These are phyloP conservation scores for Brassica juncea DNA, from an alignment of 345 rosid species.

Conservation along the genomic window DNA sequence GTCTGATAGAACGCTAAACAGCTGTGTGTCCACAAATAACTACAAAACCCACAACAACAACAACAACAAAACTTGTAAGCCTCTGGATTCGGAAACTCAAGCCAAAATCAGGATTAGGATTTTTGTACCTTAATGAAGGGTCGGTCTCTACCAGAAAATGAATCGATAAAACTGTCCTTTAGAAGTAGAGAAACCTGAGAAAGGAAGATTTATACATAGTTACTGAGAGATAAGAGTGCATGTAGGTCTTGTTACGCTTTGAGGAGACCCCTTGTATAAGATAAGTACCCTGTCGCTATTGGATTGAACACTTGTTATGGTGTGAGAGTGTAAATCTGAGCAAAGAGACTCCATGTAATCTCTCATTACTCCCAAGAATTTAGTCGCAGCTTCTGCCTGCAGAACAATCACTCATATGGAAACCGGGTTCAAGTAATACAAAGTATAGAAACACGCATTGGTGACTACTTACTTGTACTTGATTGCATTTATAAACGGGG, in stretches of 20 bases:
- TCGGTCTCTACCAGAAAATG: constrained; percentile 75
- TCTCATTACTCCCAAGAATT: constrained; percentile 74
- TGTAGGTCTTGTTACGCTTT: background rate
- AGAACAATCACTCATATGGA: background rate
- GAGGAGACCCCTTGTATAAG: constrained; percentile 16
- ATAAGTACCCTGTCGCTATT: constrained; percentile 73
- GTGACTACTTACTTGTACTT: constrained; percentile 66
- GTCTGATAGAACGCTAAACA: constrained; percentile 73
- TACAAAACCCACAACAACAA: constrained; percentile 42
- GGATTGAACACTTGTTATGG: constrained; percentile 95
- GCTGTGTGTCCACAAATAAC: constrained; percentile 81
- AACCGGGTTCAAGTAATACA: background rate
- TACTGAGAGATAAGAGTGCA: constrained; percentile 1
- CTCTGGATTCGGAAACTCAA: background rate
- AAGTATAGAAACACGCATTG: constrained; percentile 18
- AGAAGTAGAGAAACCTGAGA: constrained; percentile 90
- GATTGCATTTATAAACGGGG: constrained; percentile 83
- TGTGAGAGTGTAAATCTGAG: constrained; percentile 73
- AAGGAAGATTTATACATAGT: background rate
- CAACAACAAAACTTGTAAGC: constrained; percentile 10
- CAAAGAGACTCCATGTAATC: constrained; percentile 84
- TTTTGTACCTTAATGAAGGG: constrained; percentile 72
- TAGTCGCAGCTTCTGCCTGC: constrained; percentile 55
- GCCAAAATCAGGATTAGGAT: background rate
- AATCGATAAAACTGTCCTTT: constrained; percentile 90